Conservation (phyloP, 257 asterid species). For the Ocimum tenuiflorum region DNA sequence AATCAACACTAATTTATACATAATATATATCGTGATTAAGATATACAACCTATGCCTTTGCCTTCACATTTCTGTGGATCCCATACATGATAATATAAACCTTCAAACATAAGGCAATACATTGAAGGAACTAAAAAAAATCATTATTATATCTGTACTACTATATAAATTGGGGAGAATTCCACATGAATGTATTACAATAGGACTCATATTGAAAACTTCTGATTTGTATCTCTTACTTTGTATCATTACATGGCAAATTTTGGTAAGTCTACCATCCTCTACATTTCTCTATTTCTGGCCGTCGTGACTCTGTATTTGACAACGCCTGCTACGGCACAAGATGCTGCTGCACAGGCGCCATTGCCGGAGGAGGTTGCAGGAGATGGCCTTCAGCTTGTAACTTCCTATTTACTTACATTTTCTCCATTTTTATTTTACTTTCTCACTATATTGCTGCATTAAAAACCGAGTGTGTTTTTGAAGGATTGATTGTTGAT, state of each 20-base stretch:
- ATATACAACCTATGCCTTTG: constrained; percentile 2
- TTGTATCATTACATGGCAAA: constrained; percentile 18
- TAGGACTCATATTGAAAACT: background rate
- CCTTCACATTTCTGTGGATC: constrained; percentile 22
- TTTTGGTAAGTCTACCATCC: constrained; percentile 11
- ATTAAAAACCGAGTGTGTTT: background rate
- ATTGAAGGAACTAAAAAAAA: background rate
- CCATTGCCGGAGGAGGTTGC: constrained; percentile 27
- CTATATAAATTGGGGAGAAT: constrained; percentile 19
- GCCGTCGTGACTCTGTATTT: background rate
- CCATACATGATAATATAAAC: constrained; percentile 7
- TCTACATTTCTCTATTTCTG: constrained; percentile 2
- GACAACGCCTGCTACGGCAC: constrained; percentile 10
- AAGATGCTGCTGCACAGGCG: constrained; percentile 26
- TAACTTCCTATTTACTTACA: constrained; percentile 5
- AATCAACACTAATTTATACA: background rate
- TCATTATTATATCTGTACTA: background rate
- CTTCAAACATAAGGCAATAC: constrained; percentile 28
- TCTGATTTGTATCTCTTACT: background rate
- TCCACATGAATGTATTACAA: background rate
- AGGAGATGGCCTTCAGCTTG: constrained; percentile 20
- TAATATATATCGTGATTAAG: background rate
- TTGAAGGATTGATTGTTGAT: background rate
- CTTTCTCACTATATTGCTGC: constrained; percentile 1
- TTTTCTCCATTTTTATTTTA: constrained; percentile 22